A percentile compares a stretch with the other conserved stretches of the same genome.
These are phyloP conservation scores for Allium fistulosum DNA, from an alignment of 106 monocot genomes.

Conservation along the genomic window DNA sequence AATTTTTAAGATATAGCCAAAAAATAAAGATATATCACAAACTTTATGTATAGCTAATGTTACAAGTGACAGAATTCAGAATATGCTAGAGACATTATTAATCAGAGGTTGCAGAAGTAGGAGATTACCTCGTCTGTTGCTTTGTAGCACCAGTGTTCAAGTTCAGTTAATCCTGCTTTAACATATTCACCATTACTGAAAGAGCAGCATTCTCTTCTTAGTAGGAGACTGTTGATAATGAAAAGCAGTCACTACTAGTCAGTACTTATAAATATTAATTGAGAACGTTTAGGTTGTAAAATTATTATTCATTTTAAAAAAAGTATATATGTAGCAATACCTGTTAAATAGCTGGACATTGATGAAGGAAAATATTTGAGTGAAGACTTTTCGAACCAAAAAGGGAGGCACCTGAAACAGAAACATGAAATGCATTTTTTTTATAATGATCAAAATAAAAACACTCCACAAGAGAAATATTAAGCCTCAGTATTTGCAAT, in stretches of 20 bases:
- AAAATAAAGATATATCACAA: background rate
- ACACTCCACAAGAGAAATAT: too few relatives aligned
- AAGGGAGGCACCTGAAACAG: conserved; percentile 82
- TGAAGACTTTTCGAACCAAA: conserved; percentile 92
- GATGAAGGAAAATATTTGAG: conserved; percentile 98
- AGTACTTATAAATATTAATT: background rate
- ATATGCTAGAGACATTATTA: too few relatives aligned
- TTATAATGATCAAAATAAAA: background rate
- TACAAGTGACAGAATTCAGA: background rate
- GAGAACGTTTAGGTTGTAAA: background rate
- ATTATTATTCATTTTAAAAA: background rate
- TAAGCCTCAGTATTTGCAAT: background rate
- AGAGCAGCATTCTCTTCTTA: conserved; percentile 97
- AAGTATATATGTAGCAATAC: conserved; percentile 22
- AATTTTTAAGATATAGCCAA: background rate
- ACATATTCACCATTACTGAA: conserved; percentile 99
- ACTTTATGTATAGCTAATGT: background rate
- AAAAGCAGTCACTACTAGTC: conserved; percentile 1
- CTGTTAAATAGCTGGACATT: conserved; percentile 99
- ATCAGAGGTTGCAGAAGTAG: background rate
- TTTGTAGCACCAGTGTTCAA: conserved; percentile 86
- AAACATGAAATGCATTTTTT: conserved; percentile 2
- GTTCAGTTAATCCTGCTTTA: conserved; percentile 93
- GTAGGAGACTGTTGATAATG: conserved; percentile 59
- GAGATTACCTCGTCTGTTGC: conserved; percentile 86